These are phyloP conservation scores for Geotrichum reessii DNA, from an alignment of 1,139 yeast species.

Conservation along the genomic window DNA sequence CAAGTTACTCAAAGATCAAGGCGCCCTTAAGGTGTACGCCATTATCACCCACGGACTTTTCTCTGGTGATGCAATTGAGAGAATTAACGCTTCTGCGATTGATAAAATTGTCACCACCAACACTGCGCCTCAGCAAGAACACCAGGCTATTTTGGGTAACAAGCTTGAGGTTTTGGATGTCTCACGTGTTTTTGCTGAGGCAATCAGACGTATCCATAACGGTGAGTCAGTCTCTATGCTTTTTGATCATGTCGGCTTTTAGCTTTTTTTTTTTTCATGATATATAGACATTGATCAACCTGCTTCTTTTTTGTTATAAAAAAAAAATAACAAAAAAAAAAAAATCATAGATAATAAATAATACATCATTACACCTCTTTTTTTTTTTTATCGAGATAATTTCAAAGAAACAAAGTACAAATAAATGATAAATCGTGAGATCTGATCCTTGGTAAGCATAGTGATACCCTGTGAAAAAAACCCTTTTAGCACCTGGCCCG, in stretches of 20 bases:
- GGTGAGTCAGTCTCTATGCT: constrained; percentile 95
- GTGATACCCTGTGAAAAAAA: constrained; percentile 37
- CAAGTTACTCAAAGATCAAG: constrained; percentile 82
- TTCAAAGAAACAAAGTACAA: constrained; percentile 23
- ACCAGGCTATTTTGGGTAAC: constrained; percentile 47
- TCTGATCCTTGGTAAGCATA: constrained; percentile 36
- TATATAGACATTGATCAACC: too few species aligned
- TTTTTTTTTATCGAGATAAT: neutral
- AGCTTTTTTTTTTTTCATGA: constrained; percentile 9
- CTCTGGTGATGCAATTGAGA: constrained; percentile 80
- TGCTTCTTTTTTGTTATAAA: neutral
- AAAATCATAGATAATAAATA: neutral
- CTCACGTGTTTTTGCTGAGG: constrained; percentile 82
- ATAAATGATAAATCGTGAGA: constrained; percentile 30
- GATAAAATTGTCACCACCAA: constrained; percentile 90
- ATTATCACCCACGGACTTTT: constrained; percentile 90
- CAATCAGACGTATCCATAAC: constrained; percentile 90
- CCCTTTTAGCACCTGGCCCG: constrained; percentile 35
- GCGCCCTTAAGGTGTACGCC: constrained; percentile 82
- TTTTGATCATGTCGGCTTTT: constrained; percentile 56
- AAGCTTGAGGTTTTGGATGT: constrained; percentile 81
- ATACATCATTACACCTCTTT: neutral
- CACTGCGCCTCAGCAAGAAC: constrained; percentile 76
- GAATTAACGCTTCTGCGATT: constrained; percentile 62
- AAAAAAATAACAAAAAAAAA: neutral